Percentiles rank a stretch among this genome's conserved stretches.
Evolutionary conservation across 169 alveolate genomes (phyloP).

Genomic region (Babesia bovis): DNA sequence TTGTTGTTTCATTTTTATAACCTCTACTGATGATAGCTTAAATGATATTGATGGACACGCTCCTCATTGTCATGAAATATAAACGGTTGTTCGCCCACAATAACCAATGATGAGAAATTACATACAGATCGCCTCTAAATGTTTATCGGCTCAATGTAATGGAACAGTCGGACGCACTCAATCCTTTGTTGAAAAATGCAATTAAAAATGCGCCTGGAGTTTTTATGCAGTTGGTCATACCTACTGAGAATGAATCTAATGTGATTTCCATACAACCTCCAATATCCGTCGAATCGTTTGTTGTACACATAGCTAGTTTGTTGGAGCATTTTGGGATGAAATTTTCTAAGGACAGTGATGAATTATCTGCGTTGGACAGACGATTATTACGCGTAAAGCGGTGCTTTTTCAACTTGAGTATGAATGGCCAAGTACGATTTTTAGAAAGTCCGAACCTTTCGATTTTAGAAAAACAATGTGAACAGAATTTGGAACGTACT

Average conservation of each 20-base stretch:
- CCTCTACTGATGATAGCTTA: no score
- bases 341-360: slow-evolving; percentile 5
- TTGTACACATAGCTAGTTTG: background rate
- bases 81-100: no score
- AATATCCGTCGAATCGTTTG: slow-evolving; percentile 20
- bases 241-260: background rate
- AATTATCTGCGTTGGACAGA: background rate
- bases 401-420: slow-evolving; percentile 12
- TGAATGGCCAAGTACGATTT: slow-evolving; percentile 5
- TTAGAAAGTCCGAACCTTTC: slow-evolving; percentile 1
- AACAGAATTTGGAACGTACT: background rate
- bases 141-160: slow-evolving; percentile 19
- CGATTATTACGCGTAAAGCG: slow-evolving; percentile 2
- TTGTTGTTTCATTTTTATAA: background rate
- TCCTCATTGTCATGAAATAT: no score
- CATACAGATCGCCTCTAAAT: slow-evolving; percentile 26
- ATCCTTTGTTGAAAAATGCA: slow-evolving; percentile 11
- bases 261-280: slow-evolving; percentile 24
- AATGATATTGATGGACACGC: no score
- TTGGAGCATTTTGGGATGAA: background rate
- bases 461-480: slow-evolving; percentile 16
- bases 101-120: no score
- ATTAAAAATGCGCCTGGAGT: background rate
- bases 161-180: slow-evolving; percentile 10
- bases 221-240: slow-evolving; percentile 13